A percentile compares a stretch with the other conserved stretches of the same genome.
Conservation (phyloP, 306 rosid genomes). For the cucumber (Cucumis sativus) region DNA sequence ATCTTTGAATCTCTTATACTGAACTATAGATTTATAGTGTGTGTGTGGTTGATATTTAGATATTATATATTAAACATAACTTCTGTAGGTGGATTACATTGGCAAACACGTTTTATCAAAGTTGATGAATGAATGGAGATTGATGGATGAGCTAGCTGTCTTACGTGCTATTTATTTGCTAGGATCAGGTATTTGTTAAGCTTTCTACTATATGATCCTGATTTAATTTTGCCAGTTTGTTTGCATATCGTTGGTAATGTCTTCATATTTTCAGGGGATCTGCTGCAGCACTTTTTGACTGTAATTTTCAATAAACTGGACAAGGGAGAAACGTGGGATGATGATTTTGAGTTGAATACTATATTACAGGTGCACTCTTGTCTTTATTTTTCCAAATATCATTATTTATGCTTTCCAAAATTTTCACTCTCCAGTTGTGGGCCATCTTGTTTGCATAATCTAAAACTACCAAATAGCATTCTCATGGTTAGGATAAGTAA, state of each 20-base stretch:
- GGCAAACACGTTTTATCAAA: constrained; percentile 71
- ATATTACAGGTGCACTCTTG: constrained; percentile 61
- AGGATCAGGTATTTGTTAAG: constrained; percentile 68
- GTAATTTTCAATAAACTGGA: constrained; percentile 82
- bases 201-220: constrained; percentile 6
- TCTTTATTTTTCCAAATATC: not conserved
- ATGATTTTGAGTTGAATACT: constrained; percentile 88
- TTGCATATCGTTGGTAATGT: not conserved
- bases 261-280: constrained; percentile 49
- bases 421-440: not conserved
- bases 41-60: not conserved
- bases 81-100: constrained; percentile 61
- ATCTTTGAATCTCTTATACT: constrained; percentile 13
- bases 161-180: constrained; percentile 87
- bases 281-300: constrained; percentile 86
- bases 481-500: not conserved
- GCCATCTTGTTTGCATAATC: not conserved
- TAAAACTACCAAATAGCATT: not conserved
- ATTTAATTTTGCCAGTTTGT: constrained; percentile 6
- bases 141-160: constrained; percentile 95
- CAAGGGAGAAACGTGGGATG: constrained; percentile 91
- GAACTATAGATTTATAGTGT: constrained; percentile 6
- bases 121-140: constrained; percentile 90
- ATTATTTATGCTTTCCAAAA: not conserved
- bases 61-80: constrained; percentile 4